Base-by-base conservation (phyloP, 2,329 filamentous ascomycete genomes). In the Trichocomaceae sp. region DNA sequence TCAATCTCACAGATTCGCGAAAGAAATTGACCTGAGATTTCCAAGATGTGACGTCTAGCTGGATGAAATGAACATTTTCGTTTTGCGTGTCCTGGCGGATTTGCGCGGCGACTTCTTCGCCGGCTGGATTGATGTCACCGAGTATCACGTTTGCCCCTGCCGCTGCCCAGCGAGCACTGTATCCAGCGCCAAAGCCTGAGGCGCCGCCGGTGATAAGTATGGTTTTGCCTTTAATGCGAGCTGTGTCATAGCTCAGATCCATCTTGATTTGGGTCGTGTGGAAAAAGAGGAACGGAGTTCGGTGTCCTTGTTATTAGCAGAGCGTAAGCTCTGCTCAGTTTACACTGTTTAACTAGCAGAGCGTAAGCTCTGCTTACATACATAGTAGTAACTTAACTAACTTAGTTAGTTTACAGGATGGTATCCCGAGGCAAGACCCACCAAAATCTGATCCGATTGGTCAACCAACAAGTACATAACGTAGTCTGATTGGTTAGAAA, bases 121-220 rank as follows among this genome's bases (percentile, higher is more conserved):
- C 74, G 17, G 67, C 59, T 55, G 77, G 73, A 63, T 82, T 79
- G 62, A 87, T 71, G 66, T 88, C 85, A 42, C 83, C 84, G 39
- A 87, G 74, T 59, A 86, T 75, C 47, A 87, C 70, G 59, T 81
- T 78, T 1, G 84, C 83, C 19, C 81, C 81, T 58, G 78, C 71
- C 0, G 67, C 63, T 10, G 82, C 81, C 79, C 80, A 83, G 56
- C 74, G 67, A 35, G 72, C 72, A 37, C 78, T 76, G 63, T 83
- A 79, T 19, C 74, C 75, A 10, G 78, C 77, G 2, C 83, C 83
- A 57, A 85, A 75, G 7, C 82, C 82, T 54, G 80, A 82, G 20
- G 83, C 82, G 26, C 81, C 83, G 46, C 84, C 84, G 0, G 84
- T 86, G 60, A 86, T 80, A 56, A 86, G 62, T 50, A 86, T 79